Evolutionary conservation across 1,284 basidiomycete genomes (phyloP).

Genomic region (Leccinum subrobustum): DNA sequence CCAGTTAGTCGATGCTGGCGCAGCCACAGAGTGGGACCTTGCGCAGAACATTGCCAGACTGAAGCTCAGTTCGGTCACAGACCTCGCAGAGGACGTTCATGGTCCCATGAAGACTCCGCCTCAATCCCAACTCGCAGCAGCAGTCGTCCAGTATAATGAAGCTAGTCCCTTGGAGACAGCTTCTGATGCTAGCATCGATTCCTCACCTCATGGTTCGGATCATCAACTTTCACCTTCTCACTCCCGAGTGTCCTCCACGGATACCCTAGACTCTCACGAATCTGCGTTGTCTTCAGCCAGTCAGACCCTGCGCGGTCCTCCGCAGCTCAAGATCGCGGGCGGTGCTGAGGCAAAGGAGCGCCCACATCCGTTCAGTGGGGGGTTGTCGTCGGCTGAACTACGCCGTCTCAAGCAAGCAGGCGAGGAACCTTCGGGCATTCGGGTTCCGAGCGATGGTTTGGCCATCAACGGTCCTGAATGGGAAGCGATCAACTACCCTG

Average conservation of each 20-base stretch:
- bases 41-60: conserved; percentile 70
- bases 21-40: conserved; percentile 63
- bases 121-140: conserved; percentile 52
- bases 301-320: conserved; percentile 53
- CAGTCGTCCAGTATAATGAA: conserved; percentile 58
- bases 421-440: conserved; percentile 56
- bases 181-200: conserved; percentile 67
- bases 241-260: conserved; percentile 75
- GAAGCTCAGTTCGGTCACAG: conserved; percentile 56
- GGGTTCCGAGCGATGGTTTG: conserved; percentile 68
- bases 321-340: conserved; percentile 50
- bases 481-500: conserved; percentile 45
- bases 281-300: conserved; percentile 50
- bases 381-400: conserved; percentile 56
- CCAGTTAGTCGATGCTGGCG: conserved; percentile 57
- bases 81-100: conserved; percentile 50
- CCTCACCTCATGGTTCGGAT: conserved; percentile 66
- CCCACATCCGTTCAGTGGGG: conserved; percentile 77
- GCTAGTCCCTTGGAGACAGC: conserved; percentile 69
- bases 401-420: conserved; percentile 69
- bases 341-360: conserved; percentile 64
- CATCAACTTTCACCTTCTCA: conserved; percentile 63
- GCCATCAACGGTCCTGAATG: conserved; percentile 60
- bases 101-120: conserved; percentile 61
- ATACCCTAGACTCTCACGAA: conserved; percentile 61